A percentile compares a stretch with the other conserved stretches of the same genome.
These are phyloP conservation scores for Parmales sp. DNA, from an alignment of 108 stramenopile species.

Conservation along the genomic window DNA sequence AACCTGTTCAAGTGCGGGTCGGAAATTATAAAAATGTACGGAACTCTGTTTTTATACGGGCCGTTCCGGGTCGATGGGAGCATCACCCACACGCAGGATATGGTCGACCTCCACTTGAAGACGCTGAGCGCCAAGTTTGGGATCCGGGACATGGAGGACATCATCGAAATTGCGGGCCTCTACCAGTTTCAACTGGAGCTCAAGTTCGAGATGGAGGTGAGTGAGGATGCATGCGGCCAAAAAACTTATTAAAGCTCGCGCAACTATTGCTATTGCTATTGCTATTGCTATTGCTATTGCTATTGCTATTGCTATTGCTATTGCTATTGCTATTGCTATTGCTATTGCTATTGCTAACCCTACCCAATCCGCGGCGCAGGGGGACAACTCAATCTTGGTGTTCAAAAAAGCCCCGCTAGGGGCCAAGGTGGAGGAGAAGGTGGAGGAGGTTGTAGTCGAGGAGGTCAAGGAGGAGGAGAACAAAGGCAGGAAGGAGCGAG, in stretches of 20 bases:
- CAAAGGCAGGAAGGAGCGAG: not conserved
- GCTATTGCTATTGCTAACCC: too few species aligned
- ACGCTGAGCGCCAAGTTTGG: not conserved
- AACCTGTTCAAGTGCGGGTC: not conserved
- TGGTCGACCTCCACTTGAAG: not conserved
- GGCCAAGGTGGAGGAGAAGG: not conserved
- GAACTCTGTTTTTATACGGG: not conserved
- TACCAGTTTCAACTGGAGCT: not conserved
- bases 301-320: too few species aligned
- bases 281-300: too few species aligned
- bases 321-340: too few species aligned
- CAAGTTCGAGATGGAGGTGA: conserved; percentile 4
- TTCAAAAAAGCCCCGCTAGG: not conserved
- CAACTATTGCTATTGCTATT: too few species aligned
- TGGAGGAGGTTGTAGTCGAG: not conserved
- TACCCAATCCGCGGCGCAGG: too few species aligned
- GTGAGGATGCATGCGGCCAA: too few species aligned
- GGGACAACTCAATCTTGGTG: not conserved
- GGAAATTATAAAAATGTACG: not conserved
- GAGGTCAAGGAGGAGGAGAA: not conserved
- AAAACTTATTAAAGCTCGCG: too few species aligned
- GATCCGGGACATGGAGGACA: not conserved
- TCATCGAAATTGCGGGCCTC: not conserved
- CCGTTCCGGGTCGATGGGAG: not conserved
- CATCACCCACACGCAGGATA: not conserved